phyloP scores from a whole-genome alignment of 257 asterid species.

The Solanum sejunctum region DNA sequence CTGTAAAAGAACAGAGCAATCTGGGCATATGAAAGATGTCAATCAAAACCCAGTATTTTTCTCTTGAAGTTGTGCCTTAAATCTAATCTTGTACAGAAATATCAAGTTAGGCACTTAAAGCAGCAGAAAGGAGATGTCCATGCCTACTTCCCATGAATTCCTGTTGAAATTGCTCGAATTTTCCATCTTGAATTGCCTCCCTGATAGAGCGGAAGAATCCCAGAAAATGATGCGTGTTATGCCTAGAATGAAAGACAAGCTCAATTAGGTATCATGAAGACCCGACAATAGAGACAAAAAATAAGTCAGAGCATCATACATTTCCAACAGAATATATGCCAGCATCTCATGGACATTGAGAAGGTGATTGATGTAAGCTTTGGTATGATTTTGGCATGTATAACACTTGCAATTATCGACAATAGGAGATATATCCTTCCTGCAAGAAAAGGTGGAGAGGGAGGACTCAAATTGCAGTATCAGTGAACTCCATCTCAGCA shows the following conservation, averaged over 20 bases:
- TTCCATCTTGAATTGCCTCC: conserved; percentile 51
- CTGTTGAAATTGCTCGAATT: conserved; percentile 47
- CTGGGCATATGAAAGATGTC: neutral
- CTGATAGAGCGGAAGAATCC: conserved; percentile 75
- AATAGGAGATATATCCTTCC: conserved; percentile 69
- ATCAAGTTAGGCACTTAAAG: conserved; percentile 14
- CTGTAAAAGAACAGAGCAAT: neutral
- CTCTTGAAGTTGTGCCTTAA: neutral
- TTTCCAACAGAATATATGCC: conserved; percentile 83
- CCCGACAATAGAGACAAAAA: neutral
- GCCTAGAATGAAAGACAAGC: conserved; percentile 30
- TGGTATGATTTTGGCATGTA: conserved; percentile 82
- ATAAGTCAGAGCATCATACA: conserved; percentile 30
- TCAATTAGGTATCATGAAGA: neutral
- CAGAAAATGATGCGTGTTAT: conserved; percentile 83
- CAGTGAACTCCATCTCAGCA: neutral
- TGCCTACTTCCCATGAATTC: conserved; percentile 54
- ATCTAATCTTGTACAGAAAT: neutral
- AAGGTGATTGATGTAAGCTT: conserved; percentile 89
- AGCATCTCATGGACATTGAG: conserved; percentile 86
- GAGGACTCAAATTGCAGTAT: neutral
- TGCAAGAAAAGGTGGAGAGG: conserved; percentile 5
- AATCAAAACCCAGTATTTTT: neutral
- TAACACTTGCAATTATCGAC: conserved; percentile 57
- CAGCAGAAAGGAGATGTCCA: conserved; percentile 19